phyloP scores from a whole-genome alignment of 495 filamentous ascomycete species.

The Tricharina praecox region DNA sequence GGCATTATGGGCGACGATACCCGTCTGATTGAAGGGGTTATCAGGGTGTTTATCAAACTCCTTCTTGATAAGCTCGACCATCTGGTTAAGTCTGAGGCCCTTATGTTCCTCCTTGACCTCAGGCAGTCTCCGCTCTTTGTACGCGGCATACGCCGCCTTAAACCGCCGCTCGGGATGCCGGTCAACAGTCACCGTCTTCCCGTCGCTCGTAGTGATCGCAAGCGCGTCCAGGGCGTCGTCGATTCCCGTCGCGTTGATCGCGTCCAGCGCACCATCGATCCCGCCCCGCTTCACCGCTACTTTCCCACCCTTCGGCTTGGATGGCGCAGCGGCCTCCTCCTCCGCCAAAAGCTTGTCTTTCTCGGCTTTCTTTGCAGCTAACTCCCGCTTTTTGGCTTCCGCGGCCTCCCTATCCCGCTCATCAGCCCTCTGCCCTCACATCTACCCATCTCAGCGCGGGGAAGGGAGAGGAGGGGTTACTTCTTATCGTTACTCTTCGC shows the following conservation, averaged over 20 bases:
- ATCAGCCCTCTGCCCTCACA: too few species aligned
- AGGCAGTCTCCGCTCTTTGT: conserved; percentile 62
- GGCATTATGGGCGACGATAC: conserved; percentile 54
- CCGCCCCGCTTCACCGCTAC: conserved; percentile 31
- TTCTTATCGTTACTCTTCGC: conserved; percentile 71
- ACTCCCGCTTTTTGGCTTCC: conserved; percentile 23
- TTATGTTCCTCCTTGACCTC: conserved; percentile 71
- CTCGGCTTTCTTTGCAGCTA: conserved; percentile 67
- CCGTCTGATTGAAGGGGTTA: conserved; percentile 74
- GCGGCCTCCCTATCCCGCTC: conserved; percentile 18
- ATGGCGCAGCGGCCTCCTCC: conserved; percentile 46
- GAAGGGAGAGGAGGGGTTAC: too few species aligned
- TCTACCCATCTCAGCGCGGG: background rate
- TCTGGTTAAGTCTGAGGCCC: conserved; percentile 63
- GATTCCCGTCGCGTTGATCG: conserved; percentile 68
- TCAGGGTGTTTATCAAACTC: conserved; percentile 86
- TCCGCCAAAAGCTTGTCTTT: conserved; percentile 64
- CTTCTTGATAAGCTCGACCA: conserved; percentile 58
- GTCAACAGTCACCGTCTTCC: conserved; percentile 50
- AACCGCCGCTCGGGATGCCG: conserved; percentile 69
- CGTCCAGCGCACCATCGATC: conserved; percentile 20
- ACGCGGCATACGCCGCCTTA: conserved; percentile 76
- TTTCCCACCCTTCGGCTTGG: conserved; percentile 42
- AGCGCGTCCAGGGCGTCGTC: conserved; percentile 83
- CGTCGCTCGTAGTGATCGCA: conserved; percentile 38